Evolutionary conservation across 2,329 filamentous ascomycete genomes (phyloP).

Genomic region (Aspergillus ustus): DNA sequence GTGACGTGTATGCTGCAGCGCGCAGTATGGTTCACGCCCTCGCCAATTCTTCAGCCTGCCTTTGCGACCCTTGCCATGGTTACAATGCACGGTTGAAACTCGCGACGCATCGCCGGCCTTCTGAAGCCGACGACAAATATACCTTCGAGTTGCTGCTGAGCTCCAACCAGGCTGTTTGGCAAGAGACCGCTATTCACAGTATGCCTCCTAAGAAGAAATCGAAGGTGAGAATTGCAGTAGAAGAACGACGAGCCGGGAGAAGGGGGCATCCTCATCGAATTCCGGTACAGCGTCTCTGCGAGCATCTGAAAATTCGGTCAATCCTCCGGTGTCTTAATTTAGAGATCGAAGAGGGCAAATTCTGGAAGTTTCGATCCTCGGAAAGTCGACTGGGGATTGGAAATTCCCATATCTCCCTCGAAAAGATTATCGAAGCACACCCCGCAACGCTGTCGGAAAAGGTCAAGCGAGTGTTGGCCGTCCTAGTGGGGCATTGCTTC

Average conservation of each 20-base stretch:
- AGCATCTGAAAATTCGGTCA: conserved; percentile 10
- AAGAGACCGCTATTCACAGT: conserved; percentile 10
- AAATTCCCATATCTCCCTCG: conserved; percentile 10
- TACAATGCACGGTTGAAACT: conserved; percentile 8
- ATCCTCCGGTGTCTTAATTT: conserved; percentile 7
- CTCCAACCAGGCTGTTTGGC: conserved; percentile 4
- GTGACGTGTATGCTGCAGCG: no score
- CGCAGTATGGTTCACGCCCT: no score
- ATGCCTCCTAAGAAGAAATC: background rate
- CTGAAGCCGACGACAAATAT: background rate
- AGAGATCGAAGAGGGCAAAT: conserved; percentile 9
- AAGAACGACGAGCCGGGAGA: background rate
- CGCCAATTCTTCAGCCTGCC: background rate
- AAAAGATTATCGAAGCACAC: conserved; percentile 3
- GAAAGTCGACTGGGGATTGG: background rate
- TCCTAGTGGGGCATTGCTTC: conserved; percentile 11
- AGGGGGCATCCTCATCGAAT: background rate
- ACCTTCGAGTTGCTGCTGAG: conserved; percentile 9
- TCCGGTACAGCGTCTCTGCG: conserved; percentile 6
- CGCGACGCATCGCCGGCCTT: conserved; percentile 4
- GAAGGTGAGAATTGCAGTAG: background rate
- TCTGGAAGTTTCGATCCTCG: conserved; percentile 15
- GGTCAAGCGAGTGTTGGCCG: conserved; percentile 15
- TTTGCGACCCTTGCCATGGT: conserved; percentile 5
- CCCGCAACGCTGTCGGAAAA: conserved; percentile 12